Evolutionary conservation across 306 rosid genomes (phyloP), one percentile per base, ranked within the genome.

Genomic region (Quillaja saponaria): DNA sequence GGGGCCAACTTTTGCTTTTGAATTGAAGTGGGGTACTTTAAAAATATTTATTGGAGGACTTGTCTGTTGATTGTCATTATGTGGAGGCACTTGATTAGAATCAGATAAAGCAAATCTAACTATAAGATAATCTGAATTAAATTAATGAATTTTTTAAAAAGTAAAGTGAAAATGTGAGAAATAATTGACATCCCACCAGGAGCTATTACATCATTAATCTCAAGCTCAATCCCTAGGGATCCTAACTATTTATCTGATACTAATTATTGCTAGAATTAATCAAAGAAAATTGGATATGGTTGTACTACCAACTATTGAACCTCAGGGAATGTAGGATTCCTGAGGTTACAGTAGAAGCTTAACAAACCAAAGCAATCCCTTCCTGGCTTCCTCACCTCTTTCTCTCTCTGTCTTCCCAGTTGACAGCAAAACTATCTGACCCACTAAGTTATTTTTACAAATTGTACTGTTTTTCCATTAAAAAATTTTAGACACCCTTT

Each of bases 1-100:
- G 58, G 34, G 10, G 49, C 55, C 7, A 44, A 65, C 95, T 76
- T 81, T 85, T 71, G 58, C 87, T 80, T 82, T 88, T 73, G 53
- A 88, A n/a, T n/a, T n/a, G n/a, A 85, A 85, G 90, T 75, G 14
- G 41, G 64, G 3, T 68, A 65, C 89, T 82, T 83, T 85, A 68
- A 71, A 74, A 70, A 77, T 71, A 79, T 76, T 77, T 74, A 72
- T 66, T 73, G 55, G 61, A 64, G 67, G 74, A 73, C 60, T 57
- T 65, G 80, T 80, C 80, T 61, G 51, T 28, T 67, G 85, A 73
- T 70, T 62, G 68, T 66, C 63, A 71, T 75, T 58, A 66, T 75
- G 65, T 73, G 67, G 81, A 56, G 91, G 79, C 86, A 63, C 80
- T 61, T 82, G 79, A 63, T 76, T 70, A 61, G 82, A 79, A 81